A percentile compares a stretch with the other conserved stretches of the same genome.
These are phyloP conservation scores for Bruguiera gymnorhiza DNA, from an alignment of 345 rosid genomes.

Conservation along the genomic window DNA sequence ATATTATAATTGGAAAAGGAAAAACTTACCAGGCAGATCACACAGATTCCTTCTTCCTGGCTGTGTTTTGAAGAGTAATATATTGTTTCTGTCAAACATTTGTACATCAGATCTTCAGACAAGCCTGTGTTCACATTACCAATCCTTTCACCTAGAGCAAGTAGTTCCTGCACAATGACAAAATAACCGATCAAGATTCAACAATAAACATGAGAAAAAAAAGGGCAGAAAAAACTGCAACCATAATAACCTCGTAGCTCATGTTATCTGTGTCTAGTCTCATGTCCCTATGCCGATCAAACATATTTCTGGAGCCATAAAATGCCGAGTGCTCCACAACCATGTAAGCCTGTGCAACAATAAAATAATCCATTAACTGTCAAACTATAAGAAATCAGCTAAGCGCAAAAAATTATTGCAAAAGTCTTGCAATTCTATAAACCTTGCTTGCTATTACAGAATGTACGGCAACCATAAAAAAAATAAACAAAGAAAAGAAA, in stretches of 20 bases:
- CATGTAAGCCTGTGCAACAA: constrained; percentile 53
- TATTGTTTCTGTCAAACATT: constrained; percentile 26
- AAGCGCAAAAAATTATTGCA: background rate
- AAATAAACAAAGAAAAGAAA: too few species aligned
- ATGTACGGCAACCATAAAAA: too few species aligned
- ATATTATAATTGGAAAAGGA: too few species aligned
- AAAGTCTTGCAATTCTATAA: too few species aligned
- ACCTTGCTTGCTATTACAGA: too few species aligned
- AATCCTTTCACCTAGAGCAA: constrained; percentile 40
- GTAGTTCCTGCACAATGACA: constrained; percentile 30
- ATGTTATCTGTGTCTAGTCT: constrained; percentile 81
- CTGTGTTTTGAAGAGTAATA: constrained; percentile 4
- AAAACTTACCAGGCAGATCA: constrained; percentile 39
- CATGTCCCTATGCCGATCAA: constrained; percentile 81
- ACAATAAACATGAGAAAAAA: background rate
- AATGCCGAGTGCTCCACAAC: constrained; percentile 46
- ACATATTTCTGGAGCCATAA: constrained; percentile 49
- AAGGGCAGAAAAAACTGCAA: background rate
- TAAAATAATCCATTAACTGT: background rate
- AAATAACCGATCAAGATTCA: background rate
- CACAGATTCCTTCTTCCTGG: constrained; percentile 22
- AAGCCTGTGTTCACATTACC: constrained; percentile 37
- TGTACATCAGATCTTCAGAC: constrained; percentile 26
- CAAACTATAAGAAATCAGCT: background rate
- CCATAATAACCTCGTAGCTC: constrained; percentile 67